A percentile compares a stretch with the other conserved stretches of the same genome.
Conservation (phyloP, 345 rosid genomes). For the Hirschfeldia incana region DNA sequence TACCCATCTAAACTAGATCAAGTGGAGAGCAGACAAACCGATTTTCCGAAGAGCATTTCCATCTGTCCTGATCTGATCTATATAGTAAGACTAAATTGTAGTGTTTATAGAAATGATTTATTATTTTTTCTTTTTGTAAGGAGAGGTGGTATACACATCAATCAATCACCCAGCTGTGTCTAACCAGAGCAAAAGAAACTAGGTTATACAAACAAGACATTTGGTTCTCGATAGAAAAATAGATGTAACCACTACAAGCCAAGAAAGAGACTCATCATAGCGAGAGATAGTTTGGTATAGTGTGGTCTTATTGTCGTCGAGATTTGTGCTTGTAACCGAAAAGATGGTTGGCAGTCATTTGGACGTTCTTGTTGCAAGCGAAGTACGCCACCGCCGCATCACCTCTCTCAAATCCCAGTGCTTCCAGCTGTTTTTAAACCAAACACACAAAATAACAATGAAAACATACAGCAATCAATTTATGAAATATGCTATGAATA, state of each 20-base stretch:
- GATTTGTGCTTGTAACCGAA: slow-evolving; percentile 65
- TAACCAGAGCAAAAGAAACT: slow-evolving; percentile 17
- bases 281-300: slow-evolving; percentile 4
- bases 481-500: not conserved
- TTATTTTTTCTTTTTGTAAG: not conserved
- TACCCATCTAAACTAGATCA: no score
- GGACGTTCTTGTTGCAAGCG: slow-evolving; percentile 78
- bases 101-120: not conserved
- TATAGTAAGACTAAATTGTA: not conserved
- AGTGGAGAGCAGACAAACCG: no score
- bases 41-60: no score
- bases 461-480: no score
- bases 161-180: slow-evolving; percentile 21
- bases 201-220: not conserved
- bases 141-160: slow-evolving; percentile 8
- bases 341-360: slow-evolving; percentile 76
- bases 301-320: slow-evolving; percentile 46
- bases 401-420: slow-evolving; percentile 71
- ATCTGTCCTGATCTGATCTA: no score
- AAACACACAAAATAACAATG: not conserved
- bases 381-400: slow-evolving; percentile 61
- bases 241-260: slow-evolving; percentile 4
- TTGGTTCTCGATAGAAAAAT: not conserved
- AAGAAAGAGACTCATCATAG: not conserved
- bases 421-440: slow-evolving; percentile 54